Base-by-base conservation (phyloP, 352 stramenopile species). In the Globisporangium polare region DNA sequence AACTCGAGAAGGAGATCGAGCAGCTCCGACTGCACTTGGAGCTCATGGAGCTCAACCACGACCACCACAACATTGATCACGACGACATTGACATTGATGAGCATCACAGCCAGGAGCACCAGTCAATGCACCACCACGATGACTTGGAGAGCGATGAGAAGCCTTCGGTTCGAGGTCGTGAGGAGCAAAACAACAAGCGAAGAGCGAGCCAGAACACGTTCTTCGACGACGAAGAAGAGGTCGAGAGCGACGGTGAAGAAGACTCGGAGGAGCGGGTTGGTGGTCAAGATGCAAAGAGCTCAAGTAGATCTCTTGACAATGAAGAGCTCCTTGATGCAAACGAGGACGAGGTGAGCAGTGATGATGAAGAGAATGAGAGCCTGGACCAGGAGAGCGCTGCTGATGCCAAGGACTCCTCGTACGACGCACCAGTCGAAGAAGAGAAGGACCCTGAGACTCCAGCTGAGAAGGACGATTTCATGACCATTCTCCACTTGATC, bases 1-100 rank as follows among this genome's bases (percentile, higher is more conserved):
- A 45, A 9, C 63, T 92, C n/a, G 79, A 92, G 66, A 53, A 52
- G 24, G 62, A 89, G 47, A 89, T 90, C 35, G 79, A 92, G 62
- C 72, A 89, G 46, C 63, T 90, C 7, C 67, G 68, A 10, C 54
- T 86, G 45, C 79, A 90, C 24, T 60, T 80, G 2, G 78, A 91
- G 60, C 66, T 88, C 26, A 77, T 74, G 41, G 79, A 80, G 41
- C 64, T 63, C 31, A 52, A 65, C 27, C 31, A 53, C 17, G 66
- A 68, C 35, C 58, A 58, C 18, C 42, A 53, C 12, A 13, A 50
- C 9, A 27, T 8, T 3, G 31, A 55, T n/a, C n/a, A n/a, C 15
- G 18, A 58, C 47, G 5, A 13, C 42, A 15, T 31, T 27, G 51
- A 58, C 7, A 13, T 52, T 12, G 27, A 18, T 13, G 24, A 43